These are phyloP conservation scores for Phytophthora tubulina DNA, from an alignment of 352 stramenopile genomes.

Conservation along the genomic window DNA sequence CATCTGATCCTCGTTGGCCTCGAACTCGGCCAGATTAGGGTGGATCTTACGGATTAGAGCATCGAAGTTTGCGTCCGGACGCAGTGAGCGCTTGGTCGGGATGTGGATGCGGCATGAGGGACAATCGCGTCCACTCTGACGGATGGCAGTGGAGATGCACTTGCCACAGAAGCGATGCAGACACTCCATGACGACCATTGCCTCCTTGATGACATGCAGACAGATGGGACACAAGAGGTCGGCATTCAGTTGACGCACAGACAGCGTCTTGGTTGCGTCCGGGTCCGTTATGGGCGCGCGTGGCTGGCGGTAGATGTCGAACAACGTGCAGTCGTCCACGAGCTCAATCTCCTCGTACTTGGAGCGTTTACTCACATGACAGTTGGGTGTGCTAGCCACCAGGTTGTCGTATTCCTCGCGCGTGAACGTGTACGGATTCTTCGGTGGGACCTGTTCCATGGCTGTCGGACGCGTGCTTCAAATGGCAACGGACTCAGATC, in stretches of 20 bases:
- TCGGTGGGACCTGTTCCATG: slow-evolving; percentile 39
- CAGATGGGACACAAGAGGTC: slow-evolving; percentile 92
- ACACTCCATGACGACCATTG: slow-evolving; percentile 93
- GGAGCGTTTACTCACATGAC: slow-evolving; percentile 66
- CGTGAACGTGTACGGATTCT: slow-evolving; percentile 78
- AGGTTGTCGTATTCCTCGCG: slow-evolving; percentile 75
- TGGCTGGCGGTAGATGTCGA: slow-evolving; percentile 90
- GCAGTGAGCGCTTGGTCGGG: slow-evolving; percentile 85
- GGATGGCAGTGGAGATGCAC: slow-evolving; percentile 91
- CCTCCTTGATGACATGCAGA: slow-evolving; percentile 85
- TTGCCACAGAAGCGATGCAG: slow-evolving; percentile 92
- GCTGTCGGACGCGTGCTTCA: not conserved
- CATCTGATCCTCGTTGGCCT: slow-evolving; percentile 81
- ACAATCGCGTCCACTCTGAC: slow-evolving; percentile 75
- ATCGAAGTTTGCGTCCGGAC: slow-evolving; percentile 88
- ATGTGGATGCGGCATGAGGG: slow-evolving; percentile 92
- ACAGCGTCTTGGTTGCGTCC: slow-evolving; percentile 64
- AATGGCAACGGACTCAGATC: not conserved
- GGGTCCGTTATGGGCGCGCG: slow-evolving; percentile 69
- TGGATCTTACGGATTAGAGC: slow-evolving; percentile 88
- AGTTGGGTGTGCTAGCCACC: slow-evolving; percentile 51
- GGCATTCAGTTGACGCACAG: slow-evolving; percentile 75
- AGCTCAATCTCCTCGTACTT: slow-evolving; percentile 91
- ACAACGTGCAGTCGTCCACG: slow-evolving; percentile 90
- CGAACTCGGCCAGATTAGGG: slow-evolving; percentile 83